phyloP scores from a whole-genome alignment of 2,329 filamentous ascomycete genomes.

The Hymenoscyphus salicellus region DNA sequence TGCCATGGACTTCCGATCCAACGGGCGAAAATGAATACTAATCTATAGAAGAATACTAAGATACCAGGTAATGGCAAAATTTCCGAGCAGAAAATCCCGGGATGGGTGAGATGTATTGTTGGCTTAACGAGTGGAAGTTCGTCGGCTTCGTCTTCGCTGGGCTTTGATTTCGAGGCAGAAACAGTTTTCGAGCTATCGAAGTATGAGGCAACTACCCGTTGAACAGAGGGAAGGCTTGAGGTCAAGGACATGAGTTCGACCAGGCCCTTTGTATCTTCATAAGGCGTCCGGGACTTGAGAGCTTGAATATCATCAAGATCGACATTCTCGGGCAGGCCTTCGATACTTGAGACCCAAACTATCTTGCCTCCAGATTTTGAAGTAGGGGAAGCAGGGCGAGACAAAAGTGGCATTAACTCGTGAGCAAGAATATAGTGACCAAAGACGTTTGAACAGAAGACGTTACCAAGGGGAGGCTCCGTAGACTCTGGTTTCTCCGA shows the following conservation, averaged over 20 bases:
- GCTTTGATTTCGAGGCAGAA: conserved; percentile 25
- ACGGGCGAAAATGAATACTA: conserved; percentile 68
- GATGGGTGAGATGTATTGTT: conserved; percentile 75
- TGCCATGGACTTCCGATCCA: conserved; percentile 89
- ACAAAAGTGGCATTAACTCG: conserved; percentile 71
- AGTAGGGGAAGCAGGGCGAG: conserved; percentile 27
- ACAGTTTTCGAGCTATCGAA: conserved; percentile 42
- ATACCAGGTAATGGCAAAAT: conserved; percentile 73
- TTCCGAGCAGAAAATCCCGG: conserved; percentile 78
- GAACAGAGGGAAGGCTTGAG: conserved; percentile 61
- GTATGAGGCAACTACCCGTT: conserved; percentile 55
- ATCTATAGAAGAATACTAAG: conserved; percentile 66
- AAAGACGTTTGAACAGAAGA: conserved; percentile 91
- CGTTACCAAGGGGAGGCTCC: conserved; percentile 67
- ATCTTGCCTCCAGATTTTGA: conserved; percentile 44
- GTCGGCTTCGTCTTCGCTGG: conserved; percentile 13
- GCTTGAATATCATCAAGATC: conserved; percentile 75
- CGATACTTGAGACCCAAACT: conserved; percentile 84
- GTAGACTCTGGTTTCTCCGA: conserved; percentile 24
- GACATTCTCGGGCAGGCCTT: conserved; percentile 52
- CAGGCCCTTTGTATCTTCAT: conserved; percentile 84
- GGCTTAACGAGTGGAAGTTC: conserved; percentile 43
- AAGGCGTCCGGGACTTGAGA: conserved; percentile 58
- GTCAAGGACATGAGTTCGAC: conserved; percentile 82
- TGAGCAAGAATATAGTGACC: conserved; percentile 90